Conservation (phyloP, 257 asterid species). For the Solanum acaule region DNA sequence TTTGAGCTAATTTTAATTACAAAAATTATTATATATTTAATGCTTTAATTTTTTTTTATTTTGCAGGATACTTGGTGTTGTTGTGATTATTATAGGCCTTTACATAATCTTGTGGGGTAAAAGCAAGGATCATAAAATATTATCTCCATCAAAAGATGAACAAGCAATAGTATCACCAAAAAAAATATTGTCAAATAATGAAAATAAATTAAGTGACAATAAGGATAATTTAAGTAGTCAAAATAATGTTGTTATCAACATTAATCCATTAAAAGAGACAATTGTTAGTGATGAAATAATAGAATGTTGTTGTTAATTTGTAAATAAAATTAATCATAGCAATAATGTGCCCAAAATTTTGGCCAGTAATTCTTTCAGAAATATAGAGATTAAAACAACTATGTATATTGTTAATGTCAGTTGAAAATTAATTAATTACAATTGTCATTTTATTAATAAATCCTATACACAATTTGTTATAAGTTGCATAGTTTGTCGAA, state of each 20-base stretch:
- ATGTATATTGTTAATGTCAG: not conserved
- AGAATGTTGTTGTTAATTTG: not conserved
- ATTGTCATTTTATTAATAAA: not conserved
- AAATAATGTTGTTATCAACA: not conserved
- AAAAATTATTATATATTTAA: not conserved
- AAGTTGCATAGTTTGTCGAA: not conserved
- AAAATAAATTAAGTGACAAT: not conserved
- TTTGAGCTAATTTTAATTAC: not conserved
- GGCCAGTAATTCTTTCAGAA: not conserved
- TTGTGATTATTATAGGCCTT: constrained; percentile 63
- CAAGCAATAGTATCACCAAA: not conserved
- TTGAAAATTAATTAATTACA: not conserved
- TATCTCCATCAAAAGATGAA: not conserved
- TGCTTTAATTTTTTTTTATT: not conserved
- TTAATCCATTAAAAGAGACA: not conserved
- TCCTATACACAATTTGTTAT: not conserved
- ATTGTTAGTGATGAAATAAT: not conserved
- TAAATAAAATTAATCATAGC: not conserved
- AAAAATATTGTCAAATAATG: not conserved
- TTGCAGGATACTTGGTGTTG: constrained; percentile 73
- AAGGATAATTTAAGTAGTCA: not conserved
- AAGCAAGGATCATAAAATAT: constrained; percentile 34
- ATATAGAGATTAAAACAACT: not conserved
- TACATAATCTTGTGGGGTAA: constrained; percentile 89
- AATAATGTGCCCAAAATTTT: not conserved